Evolutionary conservation across 106 monocot species (phyloP).

Genomic region (Dendrobium nobile): DNA sequence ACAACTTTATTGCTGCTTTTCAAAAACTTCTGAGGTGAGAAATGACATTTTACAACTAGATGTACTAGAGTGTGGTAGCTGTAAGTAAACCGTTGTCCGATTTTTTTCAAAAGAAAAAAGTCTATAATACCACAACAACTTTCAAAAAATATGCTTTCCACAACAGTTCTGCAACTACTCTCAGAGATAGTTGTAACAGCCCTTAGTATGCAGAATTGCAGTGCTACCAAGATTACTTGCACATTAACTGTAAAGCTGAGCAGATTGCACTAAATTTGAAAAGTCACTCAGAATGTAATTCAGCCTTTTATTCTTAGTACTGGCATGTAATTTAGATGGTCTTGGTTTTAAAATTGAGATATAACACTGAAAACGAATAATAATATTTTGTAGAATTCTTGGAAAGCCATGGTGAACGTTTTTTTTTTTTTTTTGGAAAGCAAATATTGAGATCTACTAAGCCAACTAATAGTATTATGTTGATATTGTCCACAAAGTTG

Average conservation of each 20-base stretch:
- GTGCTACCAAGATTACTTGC: not conserved
- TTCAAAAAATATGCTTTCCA: too few species aligned
- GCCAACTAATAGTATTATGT: not conserved
- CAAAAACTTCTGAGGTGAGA: too few species aligned
- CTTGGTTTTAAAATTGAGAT: not conserved
- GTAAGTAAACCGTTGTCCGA: too few species aligned
- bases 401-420: not conserved
- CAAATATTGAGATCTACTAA: too few species aligned
- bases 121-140: too few species aligned
- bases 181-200: too few species aligned
- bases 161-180: too few species aligned
- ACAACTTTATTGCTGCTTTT: too few species aligned
- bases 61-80: too few species aligned
- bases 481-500: not conserved
- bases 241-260: not conserved
- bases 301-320: not conserved
- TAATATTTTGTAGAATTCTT: not conserved
- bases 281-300: not conserved
- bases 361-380: not conserved
- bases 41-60: too few species aligned
- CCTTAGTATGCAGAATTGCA: not conserved
- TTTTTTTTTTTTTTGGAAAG: too few species aligned
- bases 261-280: not conserved
- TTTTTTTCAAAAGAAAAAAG: too few species aligned
- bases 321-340: not conserved